phyloP scores from a whole-genome alignment of 768 basidiomycete species.

The Exsudoporus frostii region DNA sequence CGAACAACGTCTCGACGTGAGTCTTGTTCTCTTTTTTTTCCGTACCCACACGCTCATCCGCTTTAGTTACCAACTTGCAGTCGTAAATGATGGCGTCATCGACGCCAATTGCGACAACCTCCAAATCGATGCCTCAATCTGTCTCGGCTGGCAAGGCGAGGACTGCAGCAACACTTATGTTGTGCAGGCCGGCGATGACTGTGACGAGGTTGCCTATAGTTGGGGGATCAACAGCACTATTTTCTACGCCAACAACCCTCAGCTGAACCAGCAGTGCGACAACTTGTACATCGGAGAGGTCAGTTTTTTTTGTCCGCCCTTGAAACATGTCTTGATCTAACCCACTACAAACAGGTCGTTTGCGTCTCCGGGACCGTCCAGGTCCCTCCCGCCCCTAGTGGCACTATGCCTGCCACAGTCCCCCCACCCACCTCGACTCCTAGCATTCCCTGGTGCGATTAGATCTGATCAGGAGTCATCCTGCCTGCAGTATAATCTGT shows the following conservation, averaged over 20 bases:
- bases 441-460: constrained; percentile 50
- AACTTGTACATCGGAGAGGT: constrained; percentile 82
- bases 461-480: constrained; percentile 13
- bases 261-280: constrained; percentile 50
- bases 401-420: constrained; percentile 22
- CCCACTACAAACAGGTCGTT: constrained; percentile 40
- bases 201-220: constrained; percentile 43
- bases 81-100: constrained; percentile 52
- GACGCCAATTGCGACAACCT: constrained; percentile 60
- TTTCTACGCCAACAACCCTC: constrained; percentile 70
- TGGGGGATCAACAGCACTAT: constrained; percentile 50
- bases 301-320: constrained; percentile 14
- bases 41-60: background rate
- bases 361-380: constrained; percentile 43
- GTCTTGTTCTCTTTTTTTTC: constrained; percentile 17
- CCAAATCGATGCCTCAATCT: constrained; percentile 45
- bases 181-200: constrained; percentile 55
- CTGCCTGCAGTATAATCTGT: background rate
- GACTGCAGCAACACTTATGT: constrained; percentile 65
- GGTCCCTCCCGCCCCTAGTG: constrained; percentile 45
- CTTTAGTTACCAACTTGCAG: constrained; percentile 69
- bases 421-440: constrained; percentile 35
- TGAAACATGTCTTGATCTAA: background rate
- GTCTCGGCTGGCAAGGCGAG: constrained; percentile 55
- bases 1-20: constrained; percentile 61